These are phyloP conservation scores for Sequoia sempervirens DNA, from an alignment of 75 land plant genomes.

Conservation along the genomic window DNA sequence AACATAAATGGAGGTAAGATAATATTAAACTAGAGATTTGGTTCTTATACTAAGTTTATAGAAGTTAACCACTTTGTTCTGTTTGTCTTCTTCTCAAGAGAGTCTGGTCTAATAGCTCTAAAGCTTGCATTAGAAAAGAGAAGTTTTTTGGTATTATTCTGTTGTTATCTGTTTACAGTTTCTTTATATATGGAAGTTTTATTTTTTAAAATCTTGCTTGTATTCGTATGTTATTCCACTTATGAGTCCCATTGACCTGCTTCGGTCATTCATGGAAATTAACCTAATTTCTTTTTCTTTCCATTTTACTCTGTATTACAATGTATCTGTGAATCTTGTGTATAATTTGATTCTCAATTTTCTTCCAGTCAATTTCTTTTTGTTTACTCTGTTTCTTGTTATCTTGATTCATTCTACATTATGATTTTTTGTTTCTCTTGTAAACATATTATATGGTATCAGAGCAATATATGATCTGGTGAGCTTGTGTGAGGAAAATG, in stretches of 20 bases:
- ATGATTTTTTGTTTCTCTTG: neutral
- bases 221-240: neutral
- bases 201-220: neutral
- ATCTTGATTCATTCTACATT: neutral
- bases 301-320: neutral
- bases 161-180: neutral
- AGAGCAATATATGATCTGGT: neutral
- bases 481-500: neutral
- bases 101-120: neutral
- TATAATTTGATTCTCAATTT: neutral
- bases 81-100: neutral
- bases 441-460: neutral
- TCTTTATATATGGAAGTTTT: neutral
- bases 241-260: neutral
- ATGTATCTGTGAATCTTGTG: neutral
- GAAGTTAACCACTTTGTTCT: neutral
- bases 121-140: neutral
- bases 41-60: neutral
- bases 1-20: constrained; percentile 56
- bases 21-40: neutral
- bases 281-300: too few species aligned
- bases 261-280: neutral
- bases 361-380: neutral
- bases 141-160: neutral
- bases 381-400: neutral